A percentile compares a stretch with the other conserved stretches of the same genome.
phyloP scores from a whole-genome alignment of 441 rosid genomes.

The Erodium chrysanthum region DNA sequence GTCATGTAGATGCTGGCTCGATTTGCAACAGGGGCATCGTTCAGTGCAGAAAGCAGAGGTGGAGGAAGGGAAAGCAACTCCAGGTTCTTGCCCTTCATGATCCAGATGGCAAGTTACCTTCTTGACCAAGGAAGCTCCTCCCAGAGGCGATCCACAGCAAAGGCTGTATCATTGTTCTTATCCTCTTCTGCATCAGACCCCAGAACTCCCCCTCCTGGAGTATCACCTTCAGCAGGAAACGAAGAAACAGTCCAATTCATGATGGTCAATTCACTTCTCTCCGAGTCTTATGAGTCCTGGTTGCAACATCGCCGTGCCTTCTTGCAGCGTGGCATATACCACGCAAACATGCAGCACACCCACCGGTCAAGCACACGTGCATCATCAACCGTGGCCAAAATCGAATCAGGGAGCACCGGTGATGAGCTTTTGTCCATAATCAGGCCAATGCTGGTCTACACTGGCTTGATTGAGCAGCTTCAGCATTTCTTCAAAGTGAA shows the following conservation, averaged over 20 bases:
- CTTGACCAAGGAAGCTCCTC: slow-evolving; percentile 88
- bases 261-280: slow-evolving; percentile 97
- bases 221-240: slow-evolving; percentile 53
- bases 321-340: slow-evolving; percentile 88
- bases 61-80: slow-evolving; percentile 99
- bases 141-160: slow-evolving; percentile 74
- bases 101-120: slow-evolving; percentile 98
- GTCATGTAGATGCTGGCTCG: slow-evolving; percentile 89
- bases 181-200: slow-evolving; percentile 49
- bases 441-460: slow-evolving; percentile 88
- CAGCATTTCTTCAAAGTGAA: slow-evolving; percentile 71
- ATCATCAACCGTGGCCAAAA: slow-evolving; percentile 24
- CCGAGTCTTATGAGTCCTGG: slow-evolving; percentile 94
- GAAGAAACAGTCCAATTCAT: slow-evolving; percentile 96
- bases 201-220: slow-evolving; percentile 43
- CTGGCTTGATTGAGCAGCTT: slow-evolving; percentile 93
- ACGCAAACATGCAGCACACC: slow-evolving; percentile 86
- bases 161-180: slow-evolving; percentile 64
- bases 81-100: slow-evolving; percentile 88
- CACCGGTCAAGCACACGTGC: slow-evolving; percentile 49
- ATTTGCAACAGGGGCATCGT: slow-evolving; percentile 98
- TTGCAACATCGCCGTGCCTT: slow-evolving; percentile 81
- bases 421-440: slow-evolving; percentile 62
- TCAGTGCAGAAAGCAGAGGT: slow-evolving; percentile 80
- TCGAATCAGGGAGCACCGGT: slow-evolving; percentile 44